Percentiles rank a stretch among this genome's conserved stretches.
phyloP scores from a whole-genome alignment of 192 early-diverging fungal genomes.

The Chytriomyces sp. region DNA sequence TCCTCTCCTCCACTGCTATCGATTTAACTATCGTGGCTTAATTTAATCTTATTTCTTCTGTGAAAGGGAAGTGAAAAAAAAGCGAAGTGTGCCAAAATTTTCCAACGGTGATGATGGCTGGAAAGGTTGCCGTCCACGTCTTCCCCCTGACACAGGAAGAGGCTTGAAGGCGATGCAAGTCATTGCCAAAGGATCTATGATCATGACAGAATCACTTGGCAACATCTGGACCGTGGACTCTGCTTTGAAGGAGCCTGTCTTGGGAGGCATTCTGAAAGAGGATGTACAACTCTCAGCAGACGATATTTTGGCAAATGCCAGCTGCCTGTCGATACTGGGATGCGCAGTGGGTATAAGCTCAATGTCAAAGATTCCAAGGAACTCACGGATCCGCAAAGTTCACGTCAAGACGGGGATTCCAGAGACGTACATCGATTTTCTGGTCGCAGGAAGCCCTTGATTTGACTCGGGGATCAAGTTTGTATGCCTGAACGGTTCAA shows the following conservation, averaged over 20 bases:
- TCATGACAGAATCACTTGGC: constrained; percentile 19
- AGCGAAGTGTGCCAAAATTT: too few species aligned
- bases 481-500: not conserved
- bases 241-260: constrained; percentile 26
- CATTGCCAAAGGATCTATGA: not conserved
- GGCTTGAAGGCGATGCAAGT: constrained; percentile 24
- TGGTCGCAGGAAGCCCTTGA: constrained; percentile 31
- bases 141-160: constrained; percentile 36
- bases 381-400: not conserved
- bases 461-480: not conserved
- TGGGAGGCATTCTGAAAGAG: constrained; percentile 20
- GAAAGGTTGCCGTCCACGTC: constrained; percentile 4
- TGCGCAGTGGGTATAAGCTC: not conserved
- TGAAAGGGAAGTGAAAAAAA: too few species aligned
- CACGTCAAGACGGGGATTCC: constrained; percentile 33
- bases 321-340: not conserved
- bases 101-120: too few species aligned
- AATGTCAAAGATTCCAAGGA: not conserved
- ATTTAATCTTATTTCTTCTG: too few species aligned
- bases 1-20: too few species aligned
- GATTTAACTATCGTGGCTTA: too few species aligned
- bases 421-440: constrained; percentile 32
- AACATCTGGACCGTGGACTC: constrained; percentile 34
- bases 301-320: constrained; percentile 29
- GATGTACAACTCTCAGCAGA: constrained; percentile 26